Evolutionary conservation across 768 basidiomycete species (phyloP).

Genomic region (Suillus cothurnatus): DNA sequence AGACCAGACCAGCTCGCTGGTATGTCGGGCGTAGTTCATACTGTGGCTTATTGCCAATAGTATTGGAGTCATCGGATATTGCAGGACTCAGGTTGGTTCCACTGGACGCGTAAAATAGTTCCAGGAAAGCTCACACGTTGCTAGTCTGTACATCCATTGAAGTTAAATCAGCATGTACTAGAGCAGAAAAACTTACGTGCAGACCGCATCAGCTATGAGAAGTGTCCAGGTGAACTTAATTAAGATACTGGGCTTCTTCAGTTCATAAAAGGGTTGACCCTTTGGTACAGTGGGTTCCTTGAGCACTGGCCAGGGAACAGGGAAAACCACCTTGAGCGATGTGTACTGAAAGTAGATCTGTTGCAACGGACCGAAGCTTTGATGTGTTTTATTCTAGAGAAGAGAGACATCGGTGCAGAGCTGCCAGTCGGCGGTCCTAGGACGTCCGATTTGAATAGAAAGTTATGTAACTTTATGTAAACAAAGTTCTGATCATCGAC

Average conservation of each 20-base stretch:
- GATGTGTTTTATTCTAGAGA: constrained; percentile 3
- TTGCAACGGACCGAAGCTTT: not conserved
- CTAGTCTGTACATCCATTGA: constrained; percentile 18
- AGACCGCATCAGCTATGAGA: constrained; percentile 30
- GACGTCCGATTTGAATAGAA: not conserved
- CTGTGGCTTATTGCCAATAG: constrained; percentile 8
- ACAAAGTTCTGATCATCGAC: not conserved
- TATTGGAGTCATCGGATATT: constrained; percentile 15
- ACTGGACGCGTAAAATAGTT: constrained; percentile 26
- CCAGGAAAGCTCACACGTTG: constrained; percentile 31
- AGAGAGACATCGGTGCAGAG: constrained; percentile 13
- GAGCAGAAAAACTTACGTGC: constrained; percentile 26
- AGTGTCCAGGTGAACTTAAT: constrained; percentile 30
- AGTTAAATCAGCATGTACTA: not conserved
- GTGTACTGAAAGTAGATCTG: not conserved
- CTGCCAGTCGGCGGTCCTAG: constrained; percentile 12
- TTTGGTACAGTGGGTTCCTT: not conserved
- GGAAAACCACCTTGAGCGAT: not conserved
- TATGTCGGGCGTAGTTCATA: constrained; percentile 31
- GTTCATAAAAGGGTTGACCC: constrained; percentile 28
- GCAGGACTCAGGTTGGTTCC: constrained; percentile 12
- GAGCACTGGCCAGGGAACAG: constrained; percentile 2
- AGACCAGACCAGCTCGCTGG: constrained; percentile 31
- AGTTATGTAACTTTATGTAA: constrained; percentile 6
- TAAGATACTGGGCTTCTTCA: constrained; percentile 18